These are phyloP conservation scores for Chlorophyllum brunneum DNA, from an alignment of 768 basidiomycete genomes.

Conservation along the genomic window DNA sequence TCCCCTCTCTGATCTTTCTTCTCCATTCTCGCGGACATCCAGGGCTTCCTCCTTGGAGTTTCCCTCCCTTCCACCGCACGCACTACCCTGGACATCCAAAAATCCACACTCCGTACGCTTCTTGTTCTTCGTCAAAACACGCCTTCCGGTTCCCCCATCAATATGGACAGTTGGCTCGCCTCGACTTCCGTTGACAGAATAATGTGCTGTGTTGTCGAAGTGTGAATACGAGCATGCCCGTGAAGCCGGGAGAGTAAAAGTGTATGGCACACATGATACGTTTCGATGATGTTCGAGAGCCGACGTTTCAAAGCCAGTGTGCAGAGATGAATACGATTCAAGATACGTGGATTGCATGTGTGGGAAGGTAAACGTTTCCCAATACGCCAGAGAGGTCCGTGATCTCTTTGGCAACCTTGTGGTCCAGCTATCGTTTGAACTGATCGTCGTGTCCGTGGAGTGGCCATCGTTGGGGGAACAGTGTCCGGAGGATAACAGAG, in stretches of 20 bases:
- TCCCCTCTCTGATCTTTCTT: neutral
- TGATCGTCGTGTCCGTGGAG: too few species aligned
- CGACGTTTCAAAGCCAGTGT: too few species aligned
- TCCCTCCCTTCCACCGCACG: neutral
- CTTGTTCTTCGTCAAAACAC: neutral
- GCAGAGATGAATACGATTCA: neutral
- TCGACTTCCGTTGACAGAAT: neutral
- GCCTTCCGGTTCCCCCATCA: neutral
- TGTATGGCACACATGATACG: too few species aligned
- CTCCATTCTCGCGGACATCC: too few species aligned
- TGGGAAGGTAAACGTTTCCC: constrained; percentile 5
- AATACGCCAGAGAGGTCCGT: neutral
- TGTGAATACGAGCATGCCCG: too few species aligned
- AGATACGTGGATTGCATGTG: neutral
- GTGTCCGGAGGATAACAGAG: neutral
- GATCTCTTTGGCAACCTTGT: neutral
- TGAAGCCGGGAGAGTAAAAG: too few species aligned
- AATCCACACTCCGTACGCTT: neutral
- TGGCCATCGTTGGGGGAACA: neutral
- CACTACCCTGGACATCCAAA: too few species aligned
- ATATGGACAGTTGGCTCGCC: neutral
- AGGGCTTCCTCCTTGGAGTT: neutral
- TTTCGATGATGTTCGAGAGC: too few species aligned
- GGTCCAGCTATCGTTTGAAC: too few species aligned
- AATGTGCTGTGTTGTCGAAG: neutral